A percentile compares a stretch with the other conserved stretches of the same genome.
Conservation (phyloP, 2,329 filamentous ascomycete genomes). For the Fusarium continuum region DNA sequence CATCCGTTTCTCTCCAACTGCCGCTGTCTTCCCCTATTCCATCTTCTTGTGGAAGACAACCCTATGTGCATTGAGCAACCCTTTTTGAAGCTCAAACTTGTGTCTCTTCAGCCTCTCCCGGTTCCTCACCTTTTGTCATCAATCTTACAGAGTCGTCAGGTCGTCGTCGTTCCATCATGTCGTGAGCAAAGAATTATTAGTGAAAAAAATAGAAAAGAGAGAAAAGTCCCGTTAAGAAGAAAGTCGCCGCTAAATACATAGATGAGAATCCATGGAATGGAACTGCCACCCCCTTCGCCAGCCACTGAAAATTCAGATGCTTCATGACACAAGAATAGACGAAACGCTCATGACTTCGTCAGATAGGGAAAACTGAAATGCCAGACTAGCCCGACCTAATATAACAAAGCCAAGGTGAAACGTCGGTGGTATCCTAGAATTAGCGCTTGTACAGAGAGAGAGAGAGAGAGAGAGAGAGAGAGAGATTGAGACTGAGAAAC, state of each 20-base stretch:
- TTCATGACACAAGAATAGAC: constrained; percentile 39
- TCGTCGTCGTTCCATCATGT: constrained; percentile 24
- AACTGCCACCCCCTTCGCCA: constrained; percentile 34
- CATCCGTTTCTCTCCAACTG: constrained; percentile 10
- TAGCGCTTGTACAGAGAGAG: constrained; percentile 41
- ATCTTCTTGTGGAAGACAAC: not conserved
- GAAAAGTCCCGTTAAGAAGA: constrained; percentile 36
- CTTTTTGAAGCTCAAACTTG: not conserved
- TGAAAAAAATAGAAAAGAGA: constrained; percentile 26
- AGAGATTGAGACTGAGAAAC: constrained; percentile 37
- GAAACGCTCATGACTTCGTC: constrained; percentile 43
- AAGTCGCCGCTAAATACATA: constrained; percentile 42
- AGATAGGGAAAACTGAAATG: constrained; percentile 39
- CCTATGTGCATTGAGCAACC: not conserved
- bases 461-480: constrained; percentile 37
- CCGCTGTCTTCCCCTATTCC: not conserved
- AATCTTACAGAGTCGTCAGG: constrained; percentile 31
- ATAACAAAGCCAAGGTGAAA: constrained; percentile 35
- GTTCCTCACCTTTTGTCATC: constrained; percentile 17
- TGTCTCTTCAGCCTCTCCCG: not conserved
- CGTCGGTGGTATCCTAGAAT: constrained; percentile 45
- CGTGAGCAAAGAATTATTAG: constrained; percentile 28
- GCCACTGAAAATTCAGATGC: constrained; percentile 39
- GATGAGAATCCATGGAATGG: constrained; percentile 38
- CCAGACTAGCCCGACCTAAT: constrained; percentile 39